Percentiles rank a stretch among this genome's conserved stretches.
Evolutionary conservation across 805 yeast genomes (phyloP).

Genomic region (Suhomyces sp.): DNA sequence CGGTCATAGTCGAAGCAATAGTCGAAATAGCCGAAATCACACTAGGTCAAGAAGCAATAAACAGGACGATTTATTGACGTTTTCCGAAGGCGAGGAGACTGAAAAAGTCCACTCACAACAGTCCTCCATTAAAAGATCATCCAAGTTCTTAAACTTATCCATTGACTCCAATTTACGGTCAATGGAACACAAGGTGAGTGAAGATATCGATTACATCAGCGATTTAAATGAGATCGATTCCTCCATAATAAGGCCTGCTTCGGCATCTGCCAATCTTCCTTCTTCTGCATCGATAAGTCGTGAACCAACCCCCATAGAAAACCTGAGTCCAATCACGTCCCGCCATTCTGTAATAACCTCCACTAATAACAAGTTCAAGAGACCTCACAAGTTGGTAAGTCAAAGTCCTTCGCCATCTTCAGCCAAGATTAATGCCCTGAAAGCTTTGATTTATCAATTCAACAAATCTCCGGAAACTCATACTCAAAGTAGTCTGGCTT

Average conservation of each 20-base stretch:
- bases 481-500: neutral
- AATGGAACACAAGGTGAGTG: slow-evolving; percentile 6
- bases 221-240: slow-evolving; percentile 27
- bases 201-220: slow-evolving; percentile 22
- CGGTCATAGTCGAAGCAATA: neutral
- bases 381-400: slow-evolving; percentile 44
- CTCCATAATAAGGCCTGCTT: slow-evolving; percentile 9
- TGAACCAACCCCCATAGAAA: slow-evolving; percentile 9
- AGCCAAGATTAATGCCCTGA: slow-evolving; percentile 5
- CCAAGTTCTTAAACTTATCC: slow-evolving; percentile 40
- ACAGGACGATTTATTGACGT: slow-evolving; percentile 2
- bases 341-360: slow-evolving; percentile 11
- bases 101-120: slow-evolving; percentile 15
- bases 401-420: slow-evolving; percentile 43
- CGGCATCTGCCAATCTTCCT: neutral
- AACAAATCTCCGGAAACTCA: slow-evolving; percentile 6
- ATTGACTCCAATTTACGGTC: slow-evolving; percentile 27
- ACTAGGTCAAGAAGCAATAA: neutral
- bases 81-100: slow-evolving; percentile 8
- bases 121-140: slow-evolving; percentile 38
- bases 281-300: slow-evolving; percentile 6
- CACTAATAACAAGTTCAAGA: slow-evolving; percentile 33
- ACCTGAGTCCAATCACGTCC: slow-evolving; percentile 11
- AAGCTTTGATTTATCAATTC: slow-evolving; percentile 10
- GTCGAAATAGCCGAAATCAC: neutral